Base-by-base conservation (phyloP, 2,329 filamentous ascomycete species). In the Scedosporium aurantiacum region DNA sequence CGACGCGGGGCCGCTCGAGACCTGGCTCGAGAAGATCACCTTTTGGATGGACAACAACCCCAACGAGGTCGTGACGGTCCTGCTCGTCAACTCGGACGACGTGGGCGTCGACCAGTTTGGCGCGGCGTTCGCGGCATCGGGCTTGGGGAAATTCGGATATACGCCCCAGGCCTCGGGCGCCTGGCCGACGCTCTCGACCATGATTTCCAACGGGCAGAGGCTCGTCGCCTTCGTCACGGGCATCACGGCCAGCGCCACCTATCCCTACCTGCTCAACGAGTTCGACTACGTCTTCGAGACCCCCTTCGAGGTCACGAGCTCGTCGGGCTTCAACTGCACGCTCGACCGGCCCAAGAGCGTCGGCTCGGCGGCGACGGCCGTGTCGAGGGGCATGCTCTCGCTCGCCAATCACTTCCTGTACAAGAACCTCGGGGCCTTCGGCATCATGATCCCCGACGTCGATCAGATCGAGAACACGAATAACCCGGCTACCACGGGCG, bases 321-420 rank as follows among this genome's bases (percentile, higher is more conserved):
- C 84, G 0, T 73, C 76, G 1, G 84, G 83, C 70, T 94, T 91
- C 78, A 86, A 85, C 71, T 94, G 90, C 77, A 81, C 78, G 0
- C 79, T 90, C 3, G 78, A 88, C 68, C 84, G 90, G 0, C 90
- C 90, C 0, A 72, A 79, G 0, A 71, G 72, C 5, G 74, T 85
- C 40, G 70, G 73, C 23, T 70, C 76, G 3, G 79, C 79, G 57
- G 68, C 79, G 16, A 68, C 76, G 1, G 88, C 87, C 1, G 69
- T 88, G 27, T 69, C 76, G 0, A 77, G 78, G 1, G 82, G 82
- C 66, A 80, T 84, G 67, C 79, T 94, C 70, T 84, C 89, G 27
- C 76, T 94, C 8, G 80, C 90, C 76, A 94, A 94, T 77, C 90
- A 94, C 75, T 93, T 94, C 76, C 80, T 88, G 60, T 86, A 92